Conservation (phyloP, 2,329 filamentous ascomycete species). For the Xylariales sp. region DNA sequence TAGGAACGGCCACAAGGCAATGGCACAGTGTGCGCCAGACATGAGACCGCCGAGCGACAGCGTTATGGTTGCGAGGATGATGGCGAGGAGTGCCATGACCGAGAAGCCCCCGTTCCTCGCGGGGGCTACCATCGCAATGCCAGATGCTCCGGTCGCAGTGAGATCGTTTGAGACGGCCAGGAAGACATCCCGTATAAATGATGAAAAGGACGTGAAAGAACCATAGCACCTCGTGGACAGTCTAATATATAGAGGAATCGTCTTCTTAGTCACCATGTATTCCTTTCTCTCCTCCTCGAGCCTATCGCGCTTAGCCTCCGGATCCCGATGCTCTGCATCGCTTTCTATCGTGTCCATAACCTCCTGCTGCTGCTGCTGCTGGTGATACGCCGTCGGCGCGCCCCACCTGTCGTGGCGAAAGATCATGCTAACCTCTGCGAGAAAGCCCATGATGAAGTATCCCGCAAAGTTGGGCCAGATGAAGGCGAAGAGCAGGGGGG, state of each 20-base stretch:
- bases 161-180: not conserved
- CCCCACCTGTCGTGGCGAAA: conserved; percentile 39
- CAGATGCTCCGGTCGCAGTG: too few relatives aligned
- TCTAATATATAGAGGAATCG: not conserved
- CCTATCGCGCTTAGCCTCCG: not conserved
- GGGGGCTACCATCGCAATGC: not conserved
- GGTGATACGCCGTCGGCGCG: conserved; percentile 31
- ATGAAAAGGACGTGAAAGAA: not conserved
- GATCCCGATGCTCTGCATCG: conserved; percentile 13
- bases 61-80: conserved; percentile 53
- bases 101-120: conserved; percentile 41
- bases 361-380: conserved; percentile 26
- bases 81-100: conserved; percentile 53
- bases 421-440: conserved; percentile 1
- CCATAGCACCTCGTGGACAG: not conserved
- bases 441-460: conserved; percentile 1
- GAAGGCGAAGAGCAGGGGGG: not conserved
- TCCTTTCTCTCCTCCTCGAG: not conserved
- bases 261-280: not conserved
- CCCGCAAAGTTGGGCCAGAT: conserved; percentile 5
- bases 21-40: conserved; percentile 57
- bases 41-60: conserved; percentile 53
- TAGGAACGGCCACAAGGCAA: conserved; percentile 39
- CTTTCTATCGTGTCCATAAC: conserved; percentile 32
- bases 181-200: conserved; percentile 1